Base-by-base conservation (phyloP, 805 yeast genomes). In the Naumovozyma baii region DNA sequence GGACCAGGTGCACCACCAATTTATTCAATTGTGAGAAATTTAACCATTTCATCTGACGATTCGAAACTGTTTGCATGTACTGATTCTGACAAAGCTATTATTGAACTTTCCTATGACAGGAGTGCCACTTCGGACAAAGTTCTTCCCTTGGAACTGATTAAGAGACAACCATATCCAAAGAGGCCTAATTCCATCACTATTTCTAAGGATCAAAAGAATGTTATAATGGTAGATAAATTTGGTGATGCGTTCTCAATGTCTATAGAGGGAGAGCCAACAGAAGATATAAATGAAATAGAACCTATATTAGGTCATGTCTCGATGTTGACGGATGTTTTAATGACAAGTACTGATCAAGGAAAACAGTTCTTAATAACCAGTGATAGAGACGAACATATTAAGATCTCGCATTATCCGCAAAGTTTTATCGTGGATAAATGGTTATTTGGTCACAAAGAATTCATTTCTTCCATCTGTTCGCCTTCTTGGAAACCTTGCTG, bases 301-400 rank as follows among this genome's bases (percentile, higher is more conserved):
- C 96, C 96, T 2, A 69, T 90, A 5, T 64, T 90, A 39, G 99
- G 99, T 5, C 99, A 92, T 62, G 97, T 92, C 4, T 88, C 96
- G 2, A 86, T 92, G 96, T 72, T 92, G 44, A 83, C 94, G n/a
- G 86, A 79, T 46, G 72, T 88, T 2, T 39, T 47, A n/a, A 37
- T 51, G 36, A 41, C 45, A 2, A 41, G 37, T 19, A 51, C 50
- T 37, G 12, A 9, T 5, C 20, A 50, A 1, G 72, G 69, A 7
- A 72, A 73, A 43, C 39, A 59, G 33, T 81, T 62, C 43, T 58
- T 88, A 13, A 69, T 90, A 40, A 78, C 94, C 1, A 78, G 88
- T 30, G 99, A 92, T 64, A 74, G 98, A 62, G 99, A 92, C 62
- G 99, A 92, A 62, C 99, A 94, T 61, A 82, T 92, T 46, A 74